Evolutionary conservation across 345 rosid species (phyloP).

Genomic region (Geranium brycei): DNA sequence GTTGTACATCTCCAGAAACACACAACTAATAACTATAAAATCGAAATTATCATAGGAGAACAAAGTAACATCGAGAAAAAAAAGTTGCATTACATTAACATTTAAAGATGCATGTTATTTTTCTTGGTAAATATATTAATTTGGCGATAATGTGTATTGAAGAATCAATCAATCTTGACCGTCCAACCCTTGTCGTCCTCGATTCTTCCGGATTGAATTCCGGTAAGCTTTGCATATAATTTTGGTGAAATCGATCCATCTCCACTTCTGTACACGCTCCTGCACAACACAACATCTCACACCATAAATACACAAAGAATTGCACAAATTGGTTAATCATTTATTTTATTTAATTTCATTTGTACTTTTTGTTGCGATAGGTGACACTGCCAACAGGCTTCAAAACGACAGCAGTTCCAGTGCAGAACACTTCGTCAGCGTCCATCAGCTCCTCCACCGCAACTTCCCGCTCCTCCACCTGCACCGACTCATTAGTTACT

Average conservation of each 20-base stretch:
- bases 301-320: too few relatives aligned
- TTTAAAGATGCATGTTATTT: too few relatives aligned
- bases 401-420: slow-evolving; percentile 30
- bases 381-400: slow-evolving; percentile 24
- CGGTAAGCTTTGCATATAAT: slow-evolving; percentile 21
- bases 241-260: slow-evolving; percentile 21
- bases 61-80: too few relatives aligned
- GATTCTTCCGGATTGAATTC: slow-evolving; percentile 41
- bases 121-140: too few relatives aligned
- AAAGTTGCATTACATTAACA: too few relatives aligned
- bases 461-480: slow-evolving; percentile 10
- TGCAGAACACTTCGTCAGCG: slow-evolving; percentile 31
- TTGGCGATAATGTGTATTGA: too few relatives aligned
- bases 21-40: too few relatives aligned
- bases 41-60: too few relatives aligned
- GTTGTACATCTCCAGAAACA: too few relatives aligned
- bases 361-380: slow-evolving; percentile 17
- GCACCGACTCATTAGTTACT: too few relatives aligned
- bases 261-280: slow-evolving; percentile 32
- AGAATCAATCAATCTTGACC: slow-evolving; percentile 17
- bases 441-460: slow-evolving; percentile 14
- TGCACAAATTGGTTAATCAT: too few relatives aligned
- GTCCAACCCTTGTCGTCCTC: slow-evolving; percentile 46
- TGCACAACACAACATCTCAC: slow-evolving; percentile 10
- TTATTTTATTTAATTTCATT: too few relatives aligned